A percentile compares a stretch with the other conserved stretches of the same genome.
Evolutionary conservation across 768 basidiomycete genomes (phyloP).

Genomic region (Suillus lakei): DNA sequence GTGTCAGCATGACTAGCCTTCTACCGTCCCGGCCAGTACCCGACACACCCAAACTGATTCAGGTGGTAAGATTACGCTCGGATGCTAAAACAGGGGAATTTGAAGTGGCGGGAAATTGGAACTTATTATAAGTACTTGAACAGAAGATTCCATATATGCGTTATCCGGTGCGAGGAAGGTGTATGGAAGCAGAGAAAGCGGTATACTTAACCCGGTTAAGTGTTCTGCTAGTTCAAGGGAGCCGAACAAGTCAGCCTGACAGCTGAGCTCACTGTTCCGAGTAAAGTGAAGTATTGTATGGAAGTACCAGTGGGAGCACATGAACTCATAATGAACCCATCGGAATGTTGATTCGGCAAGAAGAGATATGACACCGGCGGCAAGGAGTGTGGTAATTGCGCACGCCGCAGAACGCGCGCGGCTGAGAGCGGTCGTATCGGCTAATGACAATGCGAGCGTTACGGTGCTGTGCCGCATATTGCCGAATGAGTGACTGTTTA

Average conservation of each 20-base stretch:
- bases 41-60: neutral
- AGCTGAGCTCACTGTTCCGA: neutral
- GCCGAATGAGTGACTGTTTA: conserved; percentile 2
- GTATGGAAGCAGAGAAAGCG: too few relatives aligned
- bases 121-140: conserved; percentile 6
- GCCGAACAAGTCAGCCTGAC: neutral
- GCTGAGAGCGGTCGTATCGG: conserved; percentile 1
- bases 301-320: too few relatives aligned
- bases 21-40: neutral
- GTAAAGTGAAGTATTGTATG: too few relatives aligned
- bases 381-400: neutral
- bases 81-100: neutral
- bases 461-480: conserved; percentile 11
- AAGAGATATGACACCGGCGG: too few relatives aligned
- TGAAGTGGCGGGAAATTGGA: neutral
- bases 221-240: neutral
- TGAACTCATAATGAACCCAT: too few relatives aligned
- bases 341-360: too few relatives aligned
- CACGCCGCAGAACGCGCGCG: too few relatives aligned
- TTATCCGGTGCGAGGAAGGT: neutral
- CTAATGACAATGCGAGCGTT: conserved; percentile 7
- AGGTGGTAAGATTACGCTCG: neutral
- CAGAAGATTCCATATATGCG: conserved; percentile 6
- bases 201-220: neutral
- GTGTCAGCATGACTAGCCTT: neutral